Evolutionary conservation across 805 yeast genomes (phyloP), one percentile per base, ranked within the genome.

Genomic region (Schwanniomyces yamadae): DNA sequence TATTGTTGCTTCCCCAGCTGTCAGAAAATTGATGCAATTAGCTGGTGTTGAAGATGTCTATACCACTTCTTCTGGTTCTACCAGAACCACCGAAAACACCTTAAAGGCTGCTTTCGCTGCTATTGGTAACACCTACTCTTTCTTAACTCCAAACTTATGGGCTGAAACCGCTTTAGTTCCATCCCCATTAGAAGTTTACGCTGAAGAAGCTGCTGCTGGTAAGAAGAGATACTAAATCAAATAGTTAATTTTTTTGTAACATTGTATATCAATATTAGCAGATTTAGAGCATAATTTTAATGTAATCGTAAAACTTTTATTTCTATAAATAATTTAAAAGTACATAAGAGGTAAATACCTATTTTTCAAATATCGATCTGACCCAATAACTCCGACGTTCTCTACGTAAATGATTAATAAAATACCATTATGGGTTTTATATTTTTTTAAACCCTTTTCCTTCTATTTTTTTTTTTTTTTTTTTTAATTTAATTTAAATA

Each of bases 61-160:
- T 89, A 93, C 99, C 60, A 81, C 95, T 63, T 91, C 99, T 61
- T 81, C 93, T 55, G 99, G 99, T 77, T 86, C 96, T 61, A 93
- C 99, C 81, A 89, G 97, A 86, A 93, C 99, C 67, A 80, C 90
- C 64, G 99, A 93, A 81, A 93, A 93, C 96, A 93, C 99, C 72
- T 85, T 93, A 71, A 93, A 93, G 84, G 99, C 99, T 68, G 87
- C 97, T 65, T 93, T 93, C 81, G 90, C 84, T 75, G 99, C 99
- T 66, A 84, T 93, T 66, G 96, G 97, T 80, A 91, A 90, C 95
- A 88, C 99, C 59, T 93, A 93, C 88, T 96, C 95, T 78, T 93
- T 90, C 98, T 84, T 93, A 78, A 93, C 99, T 73, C 99, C 99
- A 69, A 85, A 90, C 95, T 81, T 93, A 75, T 93, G 99, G 99